phyloP scores from a whole-genome alignment of 768 basidiomycete species.

The Astraeus odoratus region DNA sequence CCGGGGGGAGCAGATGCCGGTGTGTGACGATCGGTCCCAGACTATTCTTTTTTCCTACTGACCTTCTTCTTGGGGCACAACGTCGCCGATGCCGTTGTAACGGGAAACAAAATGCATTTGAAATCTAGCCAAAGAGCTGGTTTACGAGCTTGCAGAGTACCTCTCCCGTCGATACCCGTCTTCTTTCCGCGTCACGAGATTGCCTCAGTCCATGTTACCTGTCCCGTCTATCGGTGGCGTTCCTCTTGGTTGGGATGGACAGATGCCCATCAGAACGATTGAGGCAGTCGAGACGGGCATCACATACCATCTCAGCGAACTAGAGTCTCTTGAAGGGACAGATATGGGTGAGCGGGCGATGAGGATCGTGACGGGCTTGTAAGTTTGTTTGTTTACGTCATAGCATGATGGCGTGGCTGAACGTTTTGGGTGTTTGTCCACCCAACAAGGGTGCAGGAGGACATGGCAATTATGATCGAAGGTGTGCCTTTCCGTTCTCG shows the following conservation, averaged over 20 bases:
- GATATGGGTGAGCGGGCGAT: constrained; percentile 44
- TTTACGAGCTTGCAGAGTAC: constrained; percentile 64
- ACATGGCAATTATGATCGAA: constrained; percentile 56
- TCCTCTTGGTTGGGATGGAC: constrained; percentile 34
- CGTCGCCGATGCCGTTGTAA: too few species aligned
- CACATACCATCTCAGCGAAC: constrained; percentile 43
- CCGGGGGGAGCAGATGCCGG: constrained; percentile 27
- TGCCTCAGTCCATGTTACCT: not conserved
- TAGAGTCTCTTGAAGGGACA: constrained; percentile 11
- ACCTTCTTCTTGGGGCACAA: too few species aligned
- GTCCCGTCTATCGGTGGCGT: constrained; percentile 17
- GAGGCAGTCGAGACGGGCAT: constrained; percentile 42
- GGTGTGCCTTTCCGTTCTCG: constrained; percentile 26
- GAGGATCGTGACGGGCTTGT: constrained; percentile 57
- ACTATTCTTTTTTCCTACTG: not conserved
- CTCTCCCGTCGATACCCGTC: constrained; percentile 55
- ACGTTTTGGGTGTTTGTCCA: not conserved
- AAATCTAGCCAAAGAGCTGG: constrained; percentile 54
- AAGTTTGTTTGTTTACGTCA: constrained; percentile 25
- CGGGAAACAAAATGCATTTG: constrained; percentile 2
- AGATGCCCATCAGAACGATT: constrained; percentile 43
- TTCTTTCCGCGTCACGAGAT: constrained; percentile 46
- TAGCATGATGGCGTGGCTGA: constrained; percentile 4
- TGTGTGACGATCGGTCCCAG: constrained; percentile 3
- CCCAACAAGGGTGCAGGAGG: constrained; percentile 43